A percentile compares a stretch with the other conserved stretches of the same genome.
phyloP scores from a whole-genome alignment of 1,284 basidiomycete species.

The Termitomyces sp. region DNA sequence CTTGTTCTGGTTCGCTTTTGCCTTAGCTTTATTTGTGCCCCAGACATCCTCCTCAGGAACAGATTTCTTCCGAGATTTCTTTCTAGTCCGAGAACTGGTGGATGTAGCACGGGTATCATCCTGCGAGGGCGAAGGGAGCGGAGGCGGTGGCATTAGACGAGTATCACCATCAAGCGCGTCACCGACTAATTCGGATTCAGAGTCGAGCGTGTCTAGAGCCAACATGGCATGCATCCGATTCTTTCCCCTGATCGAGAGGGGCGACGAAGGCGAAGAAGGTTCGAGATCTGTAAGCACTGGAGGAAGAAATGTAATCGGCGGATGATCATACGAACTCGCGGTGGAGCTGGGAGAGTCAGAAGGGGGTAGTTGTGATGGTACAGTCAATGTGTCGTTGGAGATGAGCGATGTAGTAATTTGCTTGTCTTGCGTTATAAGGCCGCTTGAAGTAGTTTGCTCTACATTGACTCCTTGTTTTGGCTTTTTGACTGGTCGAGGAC shows the following conservation, averaged over 20 bases:
- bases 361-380: constrained; percentile 28
- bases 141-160: constrained; percentile 17
- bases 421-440: constrained; percentile 10
- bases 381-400: constrained; percentile 5
- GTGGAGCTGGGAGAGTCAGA: constrained; percentile 30
- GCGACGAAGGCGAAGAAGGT: constrained; percentile 25
- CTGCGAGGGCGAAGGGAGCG: constrained; percentile 15
- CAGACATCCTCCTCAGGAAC: constrained; percentile 1
- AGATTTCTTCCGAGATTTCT: constrained; percentile 23
- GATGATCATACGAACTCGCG: constrained; percentile 19
- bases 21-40: constrained; percentile 15
- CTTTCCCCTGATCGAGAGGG: constrained; percentile 9
- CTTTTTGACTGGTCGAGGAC: constrained; percentile 16
- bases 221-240: constrained; percentile 8
- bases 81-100: constrained; percentile 13
- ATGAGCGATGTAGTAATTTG: constrained; percentile 11
- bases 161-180: constrained; percentile 8
- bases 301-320: constrained; percentile 29
- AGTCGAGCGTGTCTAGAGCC: constrained; percentile 20
- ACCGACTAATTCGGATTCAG: constrained; percentile 10
- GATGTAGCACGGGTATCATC: not conserved
- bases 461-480: constrained; percentile 4
- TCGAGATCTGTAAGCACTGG: constrained; percentile 7
- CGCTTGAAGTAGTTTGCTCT: constrained; percentile 1
- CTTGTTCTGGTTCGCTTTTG: constrained; percentile 17